Evolutionary conservation across 768 basidiomycete species (phyloP).

Genomic region (Neoboletus subvelutipes): DNA sequence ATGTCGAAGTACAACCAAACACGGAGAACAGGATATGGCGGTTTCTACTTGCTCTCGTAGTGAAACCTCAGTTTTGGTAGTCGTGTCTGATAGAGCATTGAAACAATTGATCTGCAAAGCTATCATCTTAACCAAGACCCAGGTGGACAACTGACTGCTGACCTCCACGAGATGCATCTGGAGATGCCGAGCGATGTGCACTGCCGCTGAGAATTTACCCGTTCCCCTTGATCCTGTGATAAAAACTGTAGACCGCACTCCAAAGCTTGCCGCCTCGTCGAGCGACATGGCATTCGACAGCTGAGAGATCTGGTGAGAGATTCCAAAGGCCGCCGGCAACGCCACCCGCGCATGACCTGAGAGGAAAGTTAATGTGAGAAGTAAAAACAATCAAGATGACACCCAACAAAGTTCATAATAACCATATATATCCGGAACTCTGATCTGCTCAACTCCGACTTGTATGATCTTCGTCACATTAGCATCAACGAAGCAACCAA

Average conservation of each 20-base stretch:
- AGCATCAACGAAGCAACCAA: constrained; percentile 86
- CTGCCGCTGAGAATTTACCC: constrained; percentile 74
- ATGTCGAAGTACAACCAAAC: constrained; percentile 76
- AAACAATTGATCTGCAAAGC: constrained; percentile 79
- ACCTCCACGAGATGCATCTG: constrained; percentile 85
- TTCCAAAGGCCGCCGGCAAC: constrained; percentile 20
- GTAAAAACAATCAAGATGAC: neutral
- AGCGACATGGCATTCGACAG: constrained; percentile 61
- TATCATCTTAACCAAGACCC: neutral
- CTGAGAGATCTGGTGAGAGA: constrained; percentile 50
- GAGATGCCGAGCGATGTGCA: constrained; percentile 53
- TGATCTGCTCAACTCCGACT: constrained; percentile 69
- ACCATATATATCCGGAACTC: constrained; percentile 50
- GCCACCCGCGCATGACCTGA: constrained; percentile 21
- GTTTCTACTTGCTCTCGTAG: constrained; percentile 74
- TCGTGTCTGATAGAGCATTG: constrained; percentile 75
- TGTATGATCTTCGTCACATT: constrained; percentile 73
- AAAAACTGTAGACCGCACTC: constrained; percentile 68
- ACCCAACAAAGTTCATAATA: constrained; percentile 54
- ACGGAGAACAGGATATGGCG: constrained; percentile 78
- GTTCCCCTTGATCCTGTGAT: constrained; percentile 77
- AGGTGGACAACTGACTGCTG: neutral
- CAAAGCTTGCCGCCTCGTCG: constrained; percentile 54
- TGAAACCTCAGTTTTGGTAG: constrained; percentile 69
- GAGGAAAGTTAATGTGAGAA: constrained; percentile 7